Evolutionary conservation across 208 protist species (phyloP).

Genomic region (Trypanosoma rangeli): DNA sequence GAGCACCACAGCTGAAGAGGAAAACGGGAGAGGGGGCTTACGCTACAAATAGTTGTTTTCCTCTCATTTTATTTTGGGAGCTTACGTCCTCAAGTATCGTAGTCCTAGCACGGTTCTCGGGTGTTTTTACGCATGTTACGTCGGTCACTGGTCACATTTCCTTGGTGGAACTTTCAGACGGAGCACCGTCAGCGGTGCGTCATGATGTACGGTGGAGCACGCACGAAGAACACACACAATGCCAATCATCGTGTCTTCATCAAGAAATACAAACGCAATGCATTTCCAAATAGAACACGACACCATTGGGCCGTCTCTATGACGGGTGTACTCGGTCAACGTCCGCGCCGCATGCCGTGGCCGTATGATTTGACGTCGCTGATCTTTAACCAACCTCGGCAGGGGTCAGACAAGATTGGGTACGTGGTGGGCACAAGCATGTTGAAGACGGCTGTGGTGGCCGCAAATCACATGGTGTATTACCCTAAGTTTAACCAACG

Average conservation of each 20-base stretch:
- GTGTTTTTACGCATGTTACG: constrained; percentile 55
- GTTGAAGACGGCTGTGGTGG: constrained; percentile 91
- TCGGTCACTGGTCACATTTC: constrained; percentile 51
- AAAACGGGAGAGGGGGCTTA: neutral
- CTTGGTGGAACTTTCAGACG: constrained; percentile 94
- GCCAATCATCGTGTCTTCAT: constrained; percentile 88
- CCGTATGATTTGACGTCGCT: constrained; percentile 91
- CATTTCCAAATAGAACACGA: constrained; percentile 89
- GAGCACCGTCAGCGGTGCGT: constrained; percentile 87
- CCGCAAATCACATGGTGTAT: constrained; percentile 92
- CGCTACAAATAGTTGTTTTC: neutral
- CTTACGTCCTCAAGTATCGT: neutral
- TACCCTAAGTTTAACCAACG: constrained; percentile 94
- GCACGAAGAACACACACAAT: constrained; percentile 87
- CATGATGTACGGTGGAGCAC: constrained; percentile 90
- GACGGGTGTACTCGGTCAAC: constrained; percentile 83
- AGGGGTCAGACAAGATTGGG: constrained; percentile 92
- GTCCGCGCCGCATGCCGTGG: constrained; percentile 91
- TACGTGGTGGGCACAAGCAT: constrained; percentile 93
- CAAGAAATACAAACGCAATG: constrained; percentile 88
- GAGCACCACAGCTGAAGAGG: neutral
- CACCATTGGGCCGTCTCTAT: constrained; percentile 92
- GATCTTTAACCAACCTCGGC: constrained; percentile 91
- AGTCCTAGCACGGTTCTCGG: neutral
- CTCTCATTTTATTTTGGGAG: neutral